Percentiles rank a stretch among this genome's conserved stretches.
Evolutionary conservation across 176 grass and related monocot species (phyloP).

Genomic region (Urochloa ruziziensis): DNA sequence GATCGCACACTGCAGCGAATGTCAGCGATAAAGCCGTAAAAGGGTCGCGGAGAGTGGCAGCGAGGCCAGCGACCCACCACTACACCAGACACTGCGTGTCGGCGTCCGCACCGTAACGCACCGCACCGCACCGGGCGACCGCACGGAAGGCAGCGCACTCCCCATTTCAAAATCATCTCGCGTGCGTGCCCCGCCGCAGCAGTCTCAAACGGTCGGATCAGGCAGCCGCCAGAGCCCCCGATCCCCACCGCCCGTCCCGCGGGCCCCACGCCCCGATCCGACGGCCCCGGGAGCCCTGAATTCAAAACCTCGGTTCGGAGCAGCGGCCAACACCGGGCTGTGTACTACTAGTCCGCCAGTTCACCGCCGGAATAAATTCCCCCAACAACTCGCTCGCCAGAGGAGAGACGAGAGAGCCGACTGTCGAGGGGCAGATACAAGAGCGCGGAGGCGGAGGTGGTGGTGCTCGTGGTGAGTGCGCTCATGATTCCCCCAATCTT

Average conservation of each 20-base stretch:
- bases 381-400: conserved; percentile 22
- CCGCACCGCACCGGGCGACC: neutral
- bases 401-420: conserved; percentile 16
- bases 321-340: neutral
- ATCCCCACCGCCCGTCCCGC: conserved; percentile 3
- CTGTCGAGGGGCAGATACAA: conserved; percentile 19
- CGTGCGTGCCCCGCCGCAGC: neutral
- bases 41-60: neutral
- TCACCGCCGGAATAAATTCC: conserved; percentile 51
- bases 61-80: neutral
- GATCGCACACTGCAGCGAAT: neutral
- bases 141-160: neutral
- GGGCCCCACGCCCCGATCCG: conserved; percentile 21
- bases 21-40: conserved; percentile 44
- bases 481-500: conserved; percentile 33
- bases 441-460: conserved; percentile 20
- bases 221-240: neutral
- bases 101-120: too few relatives aligned
- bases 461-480: conserved; percentile 4
- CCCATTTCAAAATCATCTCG: conserved; percentile 36
- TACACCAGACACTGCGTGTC: too few relatives aligned
- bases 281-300: conserved; percentile 38
- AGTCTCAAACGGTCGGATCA: conserved; percentile 49
- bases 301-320: conserved; percentile 49
- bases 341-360: too few relatives aligned